A percentile compares a stretch with the other conserved stretches of the same genome.
Conservation (phyloP, 169 alveolate species). For the Neospora caninum region DNA sequence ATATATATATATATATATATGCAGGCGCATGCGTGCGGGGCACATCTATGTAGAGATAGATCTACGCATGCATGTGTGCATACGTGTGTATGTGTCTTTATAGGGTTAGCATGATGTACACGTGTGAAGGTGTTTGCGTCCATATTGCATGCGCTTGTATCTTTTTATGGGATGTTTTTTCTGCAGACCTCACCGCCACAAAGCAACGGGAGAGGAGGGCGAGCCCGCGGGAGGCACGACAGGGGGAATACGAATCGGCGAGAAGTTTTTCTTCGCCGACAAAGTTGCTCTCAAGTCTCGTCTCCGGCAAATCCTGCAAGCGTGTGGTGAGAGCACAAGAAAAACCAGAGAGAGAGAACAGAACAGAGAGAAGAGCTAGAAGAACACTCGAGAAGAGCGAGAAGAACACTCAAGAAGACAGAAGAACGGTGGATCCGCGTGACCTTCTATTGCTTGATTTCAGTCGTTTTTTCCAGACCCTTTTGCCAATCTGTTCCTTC, state of each 20-base stretch:
- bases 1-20: background rate
- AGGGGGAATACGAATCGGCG: constrained; percentile 4
- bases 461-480: no score
- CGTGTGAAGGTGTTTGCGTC: background rate
- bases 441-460: no score
- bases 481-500: no score
- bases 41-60: background rate
- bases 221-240: background rate
- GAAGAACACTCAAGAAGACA: no score
- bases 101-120: no score
- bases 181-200: background rate
- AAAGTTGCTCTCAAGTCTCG: constrained; percentile 35
- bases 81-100: no score
- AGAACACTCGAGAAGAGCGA: no score
- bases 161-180: background rate
- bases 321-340: background rate
- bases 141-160: background rate
- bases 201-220: background rate
- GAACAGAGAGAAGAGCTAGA: background rate
- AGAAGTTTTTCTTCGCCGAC: background rate
- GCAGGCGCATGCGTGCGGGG: no score
- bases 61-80: background rate
- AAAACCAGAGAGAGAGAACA: background rate
- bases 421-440: no score
- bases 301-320: constrained; percentile 17